Evolutionary conservation across 345 rosid genomes (phyloP).

Genomic region (Citrus glauca): DNA sequence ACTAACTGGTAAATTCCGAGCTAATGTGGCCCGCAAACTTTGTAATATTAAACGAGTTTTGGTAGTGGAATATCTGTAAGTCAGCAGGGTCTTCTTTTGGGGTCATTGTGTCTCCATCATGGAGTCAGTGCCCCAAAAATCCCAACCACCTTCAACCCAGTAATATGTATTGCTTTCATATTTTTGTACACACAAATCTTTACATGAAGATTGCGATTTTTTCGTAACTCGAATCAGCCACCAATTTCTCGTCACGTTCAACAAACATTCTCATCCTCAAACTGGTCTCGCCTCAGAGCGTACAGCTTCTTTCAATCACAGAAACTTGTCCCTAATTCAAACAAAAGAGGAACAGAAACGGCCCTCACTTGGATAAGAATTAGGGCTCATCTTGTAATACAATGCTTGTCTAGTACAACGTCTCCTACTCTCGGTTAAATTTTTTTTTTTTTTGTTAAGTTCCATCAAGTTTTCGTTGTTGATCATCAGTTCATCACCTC

Average conservation of each 20-base stretch:
- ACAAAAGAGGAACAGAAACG: not conserved
- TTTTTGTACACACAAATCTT: not conserved
- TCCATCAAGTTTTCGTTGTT: too few species aligned
- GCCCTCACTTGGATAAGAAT: not conserved
- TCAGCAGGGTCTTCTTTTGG: not conserved
- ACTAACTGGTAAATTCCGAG: too few species aligned
- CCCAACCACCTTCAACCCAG: not conserved
- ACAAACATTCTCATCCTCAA: not conserved
- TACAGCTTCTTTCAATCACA: not conserved
- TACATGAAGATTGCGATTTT: not conserved
- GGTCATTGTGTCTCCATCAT: constrained; percentile 7
- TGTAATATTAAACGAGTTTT: not conserved
- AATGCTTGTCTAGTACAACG: too few species aligned
- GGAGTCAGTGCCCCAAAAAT: not conserved
- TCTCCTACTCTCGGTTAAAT: too few species aligned
- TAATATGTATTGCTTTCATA: not conserved
- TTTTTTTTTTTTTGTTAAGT: too few species aligned
- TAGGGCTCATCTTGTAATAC: too few species aligned
- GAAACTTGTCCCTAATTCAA: not conserved
- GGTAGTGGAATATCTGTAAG: not conserved
- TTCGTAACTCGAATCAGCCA: not conserved
- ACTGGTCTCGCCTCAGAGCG: not conserved
- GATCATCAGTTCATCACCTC: too few species aligned
- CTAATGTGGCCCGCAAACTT: not conserved
- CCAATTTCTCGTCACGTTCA: not conserved